A percentile compares a stretch with the other conserved stretches of the same genome.
These are phyloP conservation scores for Waitea zeae DNA, from an alignment of 1,284 basidiomycete genomes.

Conservation along the genomic window DNA sequence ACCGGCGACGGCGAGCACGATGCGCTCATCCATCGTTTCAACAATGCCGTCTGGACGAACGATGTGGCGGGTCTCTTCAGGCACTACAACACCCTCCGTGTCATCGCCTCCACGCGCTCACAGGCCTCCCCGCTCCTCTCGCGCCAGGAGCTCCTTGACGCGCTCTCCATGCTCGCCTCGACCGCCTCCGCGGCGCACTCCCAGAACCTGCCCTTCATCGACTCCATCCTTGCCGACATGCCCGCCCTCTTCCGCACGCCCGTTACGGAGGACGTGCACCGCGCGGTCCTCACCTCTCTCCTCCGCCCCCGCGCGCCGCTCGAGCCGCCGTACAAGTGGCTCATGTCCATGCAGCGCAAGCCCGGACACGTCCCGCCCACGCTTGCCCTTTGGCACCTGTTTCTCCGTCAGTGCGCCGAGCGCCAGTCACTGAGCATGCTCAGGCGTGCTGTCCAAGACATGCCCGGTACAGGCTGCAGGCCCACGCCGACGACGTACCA, in stretches of 20 bases:
- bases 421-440: no score
- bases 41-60: no score
- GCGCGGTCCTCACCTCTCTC: slow-evolving; percentile 7
- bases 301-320: background rate
- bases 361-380: slow-evolving; percentile 25
- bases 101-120: background rate
- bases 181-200: no score
- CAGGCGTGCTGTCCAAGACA: no score
- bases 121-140: background rate
- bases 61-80: no score
- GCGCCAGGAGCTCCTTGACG: no score
- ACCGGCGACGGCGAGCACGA: no score
- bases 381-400: slow-evolving; percentile 33
- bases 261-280: slow-evolving; percentile 23
- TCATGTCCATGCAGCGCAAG: slow-evolving; percentile 27
- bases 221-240: slow-evolving; percentile 29
- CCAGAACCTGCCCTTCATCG: slow-evolving; percentile 30
- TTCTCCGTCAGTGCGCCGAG: slow-evolving; percentile 25
- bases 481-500: slow-evolving; percentile 3
- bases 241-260: slow-evolving; percentile 22
- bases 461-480: no score
- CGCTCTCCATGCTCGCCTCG: slow-evolving; percentile 23
- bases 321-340: slow-evolving; percentile 21
- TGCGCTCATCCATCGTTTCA: no score
- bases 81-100: background rate